Percentiles rank a stretch among this genome's conserved stretches.
phyloP scores from a whole-genome alignment of 169 alveolate species.

The Amoebophrya sp. region DNA sequence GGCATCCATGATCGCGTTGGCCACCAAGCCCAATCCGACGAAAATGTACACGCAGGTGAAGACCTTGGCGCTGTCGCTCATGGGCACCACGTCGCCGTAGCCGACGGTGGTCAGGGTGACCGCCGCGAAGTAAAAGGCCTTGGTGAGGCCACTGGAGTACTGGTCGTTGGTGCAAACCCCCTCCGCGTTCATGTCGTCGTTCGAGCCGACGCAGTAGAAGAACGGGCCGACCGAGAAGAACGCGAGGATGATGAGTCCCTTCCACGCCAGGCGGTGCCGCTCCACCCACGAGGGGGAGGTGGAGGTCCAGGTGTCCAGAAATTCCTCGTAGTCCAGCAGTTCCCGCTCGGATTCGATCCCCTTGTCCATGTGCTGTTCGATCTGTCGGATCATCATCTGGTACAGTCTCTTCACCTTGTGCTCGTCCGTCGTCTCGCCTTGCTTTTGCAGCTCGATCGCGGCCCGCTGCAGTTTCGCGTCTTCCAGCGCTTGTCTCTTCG shows the following conservation, averaged over 20 bases:
- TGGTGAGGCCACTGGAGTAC: not conserved
- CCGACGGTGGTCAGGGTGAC: not conserved
- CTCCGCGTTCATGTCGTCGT: no score
- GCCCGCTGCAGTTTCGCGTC: no score
- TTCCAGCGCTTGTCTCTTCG: no score
- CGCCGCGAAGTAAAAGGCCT: not conserved
- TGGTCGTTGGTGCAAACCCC: not conserved
- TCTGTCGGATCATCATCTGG: not conserved
- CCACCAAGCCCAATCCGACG: not conserved
- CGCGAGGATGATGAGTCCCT: not conserved
- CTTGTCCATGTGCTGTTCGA: not conserved
- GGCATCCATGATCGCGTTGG: not conserved
- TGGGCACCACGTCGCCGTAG: not conserved
- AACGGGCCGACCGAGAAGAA: not conserved
- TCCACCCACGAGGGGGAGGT: not conserved
- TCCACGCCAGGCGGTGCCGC: not conserved
- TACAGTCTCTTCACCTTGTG: no score
- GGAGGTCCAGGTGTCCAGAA: not conserved
- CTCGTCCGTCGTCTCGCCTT: not conserved
- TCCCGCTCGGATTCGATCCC: not conserved
- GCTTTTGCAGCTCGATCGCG: no score
- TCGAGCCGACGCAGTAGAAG: not conserved
- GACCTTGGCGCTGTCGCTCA: not conserved
- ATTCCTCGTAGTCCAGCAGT: not conserved
- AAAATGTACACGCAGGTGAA: not conserved